phyloP scores from a whole-genome alignment of 2,329 filamentous ascomycete genomes.

The Sordariomycetes sp. region DNA sequence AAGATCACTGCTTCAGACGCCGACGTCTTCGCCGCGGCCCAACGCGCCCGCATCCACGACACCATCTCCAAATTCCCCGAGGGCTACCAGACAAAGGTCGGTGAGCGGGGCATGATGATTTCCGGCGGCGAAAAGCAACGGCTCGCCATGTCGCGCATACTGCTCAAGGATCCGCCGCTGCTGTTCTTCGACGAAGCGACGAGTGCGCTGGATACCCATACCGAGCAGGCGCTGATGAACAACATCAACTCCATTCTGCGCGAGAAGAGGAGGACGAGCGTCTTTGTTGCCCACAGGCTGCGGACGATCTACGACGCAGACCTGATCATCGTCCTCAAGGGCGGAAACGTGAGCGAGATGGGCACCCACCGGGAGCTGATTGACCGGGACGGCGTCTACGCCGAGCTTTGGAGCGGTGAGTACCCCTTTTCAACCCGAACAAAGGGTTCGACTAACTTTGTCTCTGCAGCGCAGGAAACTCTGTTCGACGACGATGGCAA shows the following conservation, averaged over 20 bases:
- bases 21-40: constrained; percentile 67
- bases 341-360: constrained; percentile 77
- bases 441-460: not conserved
- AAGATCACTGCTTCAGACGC: constrained; percentile 67
- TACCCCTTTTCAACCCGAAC: constrained; percentile 9
- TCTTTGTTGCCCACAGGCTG: constrained; percentile 88
- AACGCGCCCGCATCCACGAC: constrained; percentile 76
- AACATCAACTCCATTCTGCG: constrained; percentile 91
- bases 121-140: constrained; percentile 92
- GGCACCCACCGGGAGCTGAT: constrained; percentile 83
- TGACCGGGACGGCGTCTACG: constrained; percentile 70
- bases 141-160: constrained; percentile 70
- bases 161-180: constrained; percentile 82
- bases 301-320: constrained; percentile 92
- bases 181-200: constrained; percentile 96
- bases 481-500: constrained; percentile 40
- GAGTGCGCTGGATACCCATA: constrained; percentile 85
- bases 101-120: constrained; percentile 94
- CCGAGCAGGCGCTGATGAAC: constrained; percentile 78
- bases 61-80: constrained; percentile 72
- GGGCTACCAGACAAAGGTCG: constrained; percentile 86
- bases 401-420: constrained; percentile 83
- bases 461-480: constrained; percentile 49
- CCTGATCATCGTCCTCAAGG: constrained; percentile 81
- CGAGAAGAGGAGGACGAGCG: constrained; percentile 81